phyloP scores from a whole-genome alignment of 2,329 filamentous ascomycete species.

The Fusarium tupiense region DNA sequence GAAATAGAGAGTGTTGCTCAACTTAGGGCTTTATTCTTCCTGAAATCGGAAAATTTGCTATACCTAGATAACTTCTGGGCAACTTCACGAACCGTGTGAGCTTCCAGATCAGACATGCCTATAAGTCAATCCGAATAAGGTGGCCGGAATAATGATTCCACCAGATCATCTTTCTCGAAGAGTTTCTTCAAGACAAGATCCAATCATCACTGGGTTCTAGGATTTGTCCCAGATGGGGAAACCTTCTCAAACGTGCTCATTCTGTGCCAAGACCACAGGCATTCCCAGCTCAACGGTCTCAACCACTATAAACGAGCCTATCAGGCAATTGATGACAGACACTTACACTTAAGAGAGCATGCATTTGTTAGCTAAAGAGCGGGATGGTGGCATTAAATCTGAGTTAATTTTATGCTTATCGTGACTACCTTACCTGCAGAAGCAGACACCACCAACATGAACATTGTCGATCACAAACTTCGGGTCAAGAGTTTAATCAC shows the following conservation, averaged over 20 bases:
- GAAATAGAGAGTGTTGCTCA: neutral
- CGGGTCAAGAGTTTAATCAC: neutral
- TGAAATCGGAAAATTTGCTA: neutral
- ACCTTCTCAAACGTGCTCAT: conserved; percentile 23
- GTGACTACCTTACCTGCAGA: neutral
- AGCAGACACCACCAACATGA: neutral
- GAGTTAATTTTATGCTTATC: conserved; percentile 15
- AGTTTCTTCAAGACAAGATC: neutral
- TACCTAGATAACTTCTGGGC: neutral
- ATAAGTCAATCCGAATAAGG: neutral
- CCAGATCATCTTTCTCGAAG: neutral
- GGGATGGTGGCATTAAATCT: neutral
- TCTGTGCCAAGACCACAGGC: conserved; percentile 2
- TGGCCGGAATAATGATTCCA: too few relatives aligned
- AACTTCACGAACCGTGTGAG: neutral
- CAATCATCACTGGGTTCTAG: neutral
- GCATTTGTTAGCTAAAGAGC: neutral
- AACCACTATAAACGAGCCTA: neutral
- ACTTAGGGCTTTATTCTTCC: too few relatives aligned
- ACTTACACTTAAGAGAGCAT: neutral
- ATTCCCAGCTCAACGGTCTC: neutral
- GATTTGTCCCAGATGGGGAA: neutral
- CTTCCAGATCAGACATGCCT: too few relatives aligned
- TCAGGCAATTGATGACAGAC: neutral
- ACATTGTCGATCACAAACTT: neutral